These are phyloP conservation scores for Tylopilus sp. DNA, from an alignment of 768 basidiomycete genomes.

Conservation along the genomic window DNA sequence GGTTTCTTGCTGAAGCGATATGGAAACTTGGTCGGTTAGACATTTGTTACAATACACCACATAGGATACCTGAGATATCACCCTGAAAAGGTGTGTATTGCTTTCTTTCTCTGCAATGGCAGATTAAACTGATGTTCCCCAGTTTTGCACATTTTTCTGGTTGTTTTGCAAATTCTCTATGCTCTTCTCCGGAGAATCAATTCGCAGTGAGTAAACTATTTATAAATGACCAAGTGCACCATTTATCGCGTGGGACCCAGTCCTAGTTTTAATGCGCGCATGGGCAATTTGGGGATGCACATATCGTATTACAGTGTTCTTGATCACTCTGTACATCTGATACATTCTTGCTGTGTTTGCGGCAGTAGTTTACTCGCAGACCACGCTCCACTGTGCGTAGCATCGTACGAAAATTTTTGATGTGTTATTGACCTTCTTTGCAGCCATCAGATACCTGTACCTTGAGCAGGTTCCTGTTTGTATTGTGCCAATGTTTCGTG, in stretches of 20 bases:
- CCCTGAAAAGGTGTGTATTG: constrained; percentile 9
- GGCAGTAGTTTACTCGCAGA: neutral
- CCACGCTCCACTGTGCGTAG: neutral
- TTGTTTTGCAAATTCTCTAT: neutral
- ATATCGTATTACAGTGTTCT: neutral
- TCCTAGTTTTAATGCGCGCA: constrained; percentile 22
- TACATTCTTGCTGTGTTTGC: neutral
- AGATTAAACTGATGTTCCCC: no score
- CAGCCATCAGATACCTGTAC: neutral
- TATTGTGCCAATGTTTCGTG: no score
- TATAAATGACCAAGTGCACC: neutral
- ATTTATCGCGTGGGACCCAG: constrained; percentile 3
- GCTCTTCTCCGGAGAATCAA: constrained; percentile 13
- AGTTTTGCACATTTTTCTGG: constrained; percentile 14
- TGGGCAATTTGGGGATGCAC: constrained; percentile 22
- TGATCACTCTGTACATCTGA: constrained; percentile 4
- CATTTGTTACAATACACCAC: constrained; percentile 18
- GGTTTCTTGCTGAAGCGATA: constrained; percentile 15
- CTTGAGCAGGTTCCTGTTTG: no score
- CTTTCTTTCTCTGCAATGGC: neutral
- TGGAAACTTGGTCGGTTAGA: constrained; percentile 17
- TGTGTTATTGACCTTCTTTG: neutral
- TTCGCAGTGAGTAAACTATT: constrained; percentile 16
- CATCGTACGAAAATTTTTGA: neutral
- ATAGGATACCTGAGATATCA: constrained; percentile 12